Evolutionary conservation across 2,329 filamentous ascomycete species (phyloP).

Genomic region (Cadophora malorum): DNA sequence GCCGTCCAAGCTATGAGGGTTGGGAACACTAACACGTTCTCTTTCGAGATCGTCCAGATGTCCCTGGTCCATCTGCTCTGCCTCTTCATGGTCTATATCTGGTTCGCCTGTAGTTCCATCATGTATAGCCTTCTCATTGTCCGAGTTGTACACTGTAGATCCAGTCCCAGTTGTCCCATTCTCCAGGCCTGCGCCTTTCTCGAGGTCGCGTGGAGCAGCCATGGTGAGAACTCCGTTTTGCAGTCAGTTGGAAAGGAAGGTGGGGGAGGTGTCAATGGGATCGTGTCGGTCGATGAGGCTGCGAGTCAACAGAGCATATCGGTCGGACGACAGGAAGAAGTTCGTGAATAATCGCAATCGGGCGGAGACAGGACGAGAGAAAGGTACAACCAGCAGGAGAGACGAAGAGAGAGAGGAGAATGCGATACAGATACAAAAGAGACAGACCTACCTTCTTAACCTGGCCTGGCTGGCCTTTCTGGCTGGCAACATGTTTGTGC

Average conservation of each 20-base stretch:
- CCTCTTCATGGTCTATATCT: slow-evolving; percentile 41
- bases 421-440: not conserved
- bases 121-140: slow-evolving; percentile 30
- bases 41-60: slow-evolving; percentile 40
- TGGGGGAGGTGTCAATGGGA: not conserved
- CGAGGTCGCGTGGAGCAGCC: slow-evolving; percentile 28
- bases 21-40: slow-evolving; percentile 29
- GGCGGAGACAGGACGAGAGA: not conserved
- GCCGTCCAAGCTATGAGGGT: not conserved
- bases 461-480: not conserved
- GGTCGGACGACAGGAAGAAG: not conserved
- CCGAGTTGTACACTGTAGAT: slow-evolving; percentile 32
- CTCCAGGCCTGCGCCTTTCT: slow-evolving; percentile 30
- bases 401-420: not conserved
- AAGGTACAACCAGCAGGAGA: not conserved
- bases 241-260: not conserved
- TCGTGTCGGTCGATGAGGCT: slow-evolving; percentile 1
- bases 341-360: not conserved
- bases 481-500: slow-evolving; percentile 5
- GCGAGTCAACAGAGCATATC: not conserved
- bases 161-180: slow-evolving; percentile 31
- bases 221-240: slow-evolving; percentile 22
- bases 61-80: slow-evolving; percentile 41
- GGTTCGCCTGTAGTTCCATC: slow-evolving; percentile 35
- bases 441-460: slow-evolving; percentile 11